phyloP scores from a whole-genome alignment of 805 yeast genomes.

The Hemisphaericaspora nanyangensis region DNA sequence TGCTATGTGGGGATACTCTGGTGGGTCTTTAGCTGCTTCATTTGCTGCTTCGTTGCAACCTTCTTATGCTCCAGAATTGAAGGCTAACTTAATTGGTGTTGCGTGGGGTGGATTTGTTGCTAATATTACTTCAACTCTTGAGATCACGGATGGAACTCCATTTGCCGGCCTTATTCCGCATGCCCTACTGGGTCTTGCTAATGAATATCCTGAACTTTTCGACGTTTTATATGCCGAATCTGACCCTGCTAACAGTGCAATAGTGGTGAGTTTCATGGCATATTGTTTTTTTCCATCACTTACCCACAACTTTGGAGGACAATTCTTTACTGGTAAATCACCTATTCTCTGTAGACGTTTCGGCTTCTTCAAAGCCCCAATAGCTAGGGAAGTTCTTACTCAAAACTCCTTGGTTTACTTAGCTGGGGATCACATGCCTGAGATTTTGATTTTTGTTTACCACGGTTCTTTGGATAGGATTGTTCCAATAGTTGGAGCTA shows the following conservation, averaged over 20 bases:
- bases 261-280: no score
- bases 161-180: conserved; percentile 28
- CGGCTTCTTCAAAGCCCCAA: conserved; percentile 11
- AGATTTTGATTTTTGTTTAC: conserved; percentile 18
- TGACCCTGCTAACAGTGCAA: conserved; percentile 3
- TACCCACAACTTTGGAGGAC: conserved; percentile 4
- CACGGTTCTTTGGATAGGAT: conserved; percentile 19
- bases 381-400: conserved; percentile 11
- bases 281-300: conserved; percentile 8
- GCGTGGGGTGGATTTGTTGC: conserved; percentile 36
- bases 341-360: conserved; percentile 12
- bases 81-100: conserved; percentile 23
- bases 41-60: conserved; percentile 39
- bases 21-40: conserved; percentile 33
- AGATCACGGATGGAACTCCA: conserved; percentile 19
- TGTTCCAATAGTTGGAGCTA: conserved; percentile 16
- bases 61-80: conserved; percentile 30
- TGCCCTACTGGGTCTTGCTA: conserved; percentile 27
- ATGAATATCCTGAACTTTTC: conserved; percentile 24
- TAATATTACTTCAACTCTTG: conserved; percentile 26
- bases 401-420: conserved; percentile 20
- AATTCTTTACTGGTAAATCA: conserved; percentile 12
- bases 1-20: conserved; percentile 35
- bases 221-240: background rate
- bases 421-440: conserved; percentile 12